phyloP scores from a whole-genome alignment of 345 rosid genomes.

The Chamaenerion angustifolium region DNA sequence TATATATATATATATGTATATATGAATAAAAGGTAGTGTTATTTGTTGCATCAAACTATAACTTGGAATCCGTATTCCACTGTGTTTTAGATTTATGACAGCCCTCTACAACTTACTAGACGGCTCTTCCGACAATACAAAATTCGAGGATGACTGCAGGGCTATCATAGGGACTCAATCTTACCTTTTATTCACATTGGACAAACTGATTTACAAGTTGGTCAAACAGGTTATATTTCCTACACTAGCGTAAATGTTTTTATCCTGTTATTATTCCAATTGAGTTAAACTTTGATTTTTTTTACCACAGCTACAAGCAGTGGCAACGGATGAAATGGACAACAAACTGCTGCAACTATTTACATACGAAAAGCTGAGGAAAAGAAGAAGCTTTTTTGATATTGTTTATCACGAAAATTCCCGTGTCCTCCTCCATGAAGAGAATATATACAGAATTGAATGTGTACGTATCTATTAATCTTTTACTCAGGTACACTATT shows the following conservation, averaged over 20 bases:
- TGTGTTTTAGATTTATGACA: slow-evolving; percentile 52
- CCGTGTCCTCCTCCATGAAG: slow-evolving; percentile 75
- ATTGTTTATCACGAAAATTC: slow-evolving; percentile 70
- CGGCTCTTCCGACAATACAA: slow-evolving; percentile 85
- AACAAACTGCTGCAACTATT: slow-evolving; percentile 76
- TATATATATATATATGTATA: no score
- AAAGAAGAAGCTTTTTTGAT: slow-evolving; percentile 53
- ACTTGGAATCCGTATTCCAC: slow-evolving; percentile 4
- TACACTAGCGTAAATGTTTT: neutral
- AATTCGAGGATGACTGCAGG: slow-evolving; percentile 96
- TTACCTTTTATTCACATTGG: slow-evolving; percentile 82
- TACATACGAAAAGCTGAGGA: slow-evolving; percentile 70
- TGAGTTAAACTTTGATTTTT: no score
- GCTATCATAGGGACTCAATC: slow-evolving; percentile 96
- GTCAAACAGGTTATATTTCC: slow-evolving; percentile 48
- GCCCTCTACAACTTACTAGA: slow-evolving; percentile 91
- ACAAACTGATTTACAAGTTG: slow-evolving; percentile 80
- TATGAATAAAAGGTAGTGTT: no score
- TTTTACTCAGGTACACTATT: neutral
- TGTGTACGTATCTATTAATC: slow-evolving; percentile 54
- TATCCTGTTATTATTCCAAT: no score
- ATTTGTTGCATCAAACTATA: neutral
- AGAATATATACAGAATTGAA: slow-evolving; percentile 79
- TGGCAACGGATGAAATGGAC: slow-evolving; percentile 82
- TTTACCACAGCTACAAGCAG: slow-evolving; percentile 57